These are phyloP conservation scores for Claviceps sp. DNA, from an alignment of 2,329 filamentous ascomycete species.

Conservation along the genomic window DNA sequence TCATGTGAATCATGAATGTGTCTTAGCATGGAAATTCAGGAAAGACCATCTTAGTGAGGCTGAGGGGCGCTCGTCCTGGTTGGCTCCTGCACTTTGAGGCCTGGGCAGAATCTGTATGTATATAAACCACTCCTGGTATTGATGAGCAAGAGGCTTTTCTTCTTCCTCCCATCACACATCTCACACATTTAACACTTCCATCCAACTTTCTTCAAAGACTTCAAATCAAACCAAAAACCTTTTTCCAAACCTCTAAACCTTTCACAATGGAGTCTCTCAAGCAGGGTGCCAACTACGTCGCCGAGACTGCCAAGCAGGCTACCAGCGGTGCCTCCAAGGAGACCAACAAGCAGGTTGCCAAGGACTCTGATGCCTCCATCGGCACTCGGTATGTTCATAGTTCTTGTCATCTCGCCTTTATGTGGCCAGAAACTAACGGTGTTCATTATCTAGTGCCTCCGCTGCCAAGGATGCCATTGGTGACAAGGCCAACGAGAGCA, in stretches of 20 bases:
- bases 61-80: background rate
- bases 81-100: background rate
- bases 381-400: slow-evolving; percentile 34
- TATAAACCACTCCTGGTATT: background rate
- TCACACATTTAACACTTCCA: background rate
- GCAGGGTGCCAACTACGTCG: slow-evolving; percentile 54
- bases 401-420: background rate
- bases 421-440: background rate
- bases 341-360: slow-evolving; percentile 55
- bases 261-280: slow-evolving; percentile 38
- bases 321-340: slow-evolving; percentile 48
- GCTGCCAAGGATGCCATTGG: slow-evolving; percentile 35
- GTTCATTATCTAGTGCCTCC: slow-evolving; percentile 20
- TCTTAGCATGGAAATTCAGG: background rate
- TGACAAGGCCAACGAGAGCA: slow-evolving; percentile 31
- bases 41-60: background rate
- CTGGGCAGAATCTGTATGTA: background rate
- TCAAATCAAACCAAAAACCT: slow-evolving; percentile 4
- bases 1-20: background rate
- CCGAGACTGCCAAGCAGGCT: slow-evolving; percentile 46
- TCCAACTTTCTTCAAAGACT: background rate
- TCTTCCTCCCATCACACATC: background rate
- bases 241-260: slow-evolving; percentile 1
- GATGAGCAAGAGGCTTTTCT: background rate
- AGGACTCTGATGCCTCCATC: slow-evolving; percentile 40